Base-by-base conservation (phyloP, 257 asterid genomes). In the Paraleonurus japonicus region DNA sequence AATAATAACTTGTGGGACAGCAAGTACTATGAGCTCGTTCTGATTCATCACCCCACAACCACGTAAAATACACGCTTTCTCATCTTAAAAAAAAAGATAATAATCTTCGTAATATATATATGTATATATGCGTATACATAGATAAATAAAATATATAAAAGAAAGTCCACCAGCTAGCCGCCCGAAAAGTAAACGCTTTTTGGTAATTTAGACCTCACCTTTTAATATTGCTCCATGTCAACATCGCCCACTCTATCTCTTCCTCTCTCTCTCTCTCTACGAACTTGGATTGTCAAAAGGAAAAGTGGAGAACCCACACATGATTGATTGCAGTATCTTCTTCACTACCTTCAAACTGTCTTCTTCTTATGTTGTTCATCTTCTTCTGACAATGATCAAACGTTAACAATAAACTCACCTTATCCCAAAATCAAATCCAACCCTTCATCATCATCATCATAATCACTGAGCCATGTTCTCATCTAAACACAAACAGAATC, bases 141-240 rank as follows among this genome's bases (percentile, higher is more conserved):
- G 37, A 60, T 41, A 55, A 72, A 60, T 41, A 55, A 72, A 59
- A 73, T 10, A 55, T 12, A 55, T 17, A 76, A 62, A 79, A 76
- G 80, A 81, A 87, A 86, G 90, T 85, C 93, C 88, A 85, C 90
- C 81, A 82, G 76, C 83, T 72, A 83, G 89, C 90, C 88, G 93
- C 83, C 92, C 86, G 81, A 70, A 88, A 90, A 92, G 98, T 92
- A 92, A 92, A 92, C 96, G 95, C 95, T 80, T 85, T 73, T 60
- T 78, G 67, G 83, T 75, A 81, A 82, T 84, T 79, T 64, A 85
- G 86, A 79, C 86, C 87, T 62, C 82, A 80, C 53, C 84, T 85
- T 88, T 87, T 78, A 81, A 80, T 77, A 82, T 84, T 85, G 92
- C 82, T 75, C 92, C 84, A 66, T 84, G 92, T 88, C 95, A 85